Evolutionary conservation across 2,329 filamentous ascomycete species (phyloP).

Genomic region (Tolypocladium pustulatum): DNA sequence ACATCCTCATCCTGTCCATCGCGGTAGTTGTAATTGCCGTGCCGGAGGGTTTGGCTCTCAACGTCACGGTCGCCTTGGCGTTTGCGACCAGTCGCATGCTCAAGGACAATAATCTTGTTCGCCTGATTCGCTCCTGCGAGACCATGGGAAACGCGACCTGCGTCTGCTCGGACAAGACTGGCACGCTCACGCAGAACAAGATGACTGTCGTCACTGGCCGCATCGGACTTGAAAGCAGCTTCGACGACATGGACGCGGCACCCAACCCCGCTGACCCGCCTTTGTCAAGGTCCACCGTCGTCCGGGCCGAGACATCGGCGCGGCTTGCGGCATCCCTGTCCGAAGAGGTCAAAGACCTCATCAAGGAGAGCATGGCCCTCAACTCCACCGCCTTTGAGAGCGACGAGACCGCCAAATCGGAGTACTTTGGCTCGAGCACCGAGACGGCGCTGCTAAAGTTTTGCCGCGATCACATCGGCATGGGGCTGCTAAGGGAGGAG

Average conservation of each 20-base stretch:
- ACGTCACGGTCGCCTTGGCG: constrained; percentile 50
- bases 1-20: constrained; percentile 47
- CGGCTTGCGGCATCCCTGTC: constrained; percentile 20
- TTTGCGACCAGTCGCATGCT: constrained; percentile 55
- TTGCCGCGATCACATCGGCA: constrained; percentile 36
- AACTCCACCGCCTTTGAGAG: constrained; percentile 46
- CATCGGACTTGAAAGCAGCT: constrained; percentile 29
- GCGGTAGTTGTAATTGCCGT: constrained; percentile 51
- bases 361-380: constrained; percentile 30
- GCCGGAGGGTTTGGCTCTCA: constrained; percentile 49
- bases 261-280: constrained; percentile 9
- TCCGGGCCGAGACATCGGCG: constrained; percentile 16
- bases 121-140: constrained; percentile 47
- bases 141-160: constrained; percentile 56
- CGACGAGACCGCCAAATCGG: constrained; percentile 20
- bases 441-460: constrained; percentile 43
- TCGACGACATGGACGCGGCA: constrained; percentile 22
- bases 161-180: constrained; percentile 57
- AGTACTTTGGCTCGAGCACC: constrained; percentile 44
- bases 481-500: constrained; percentile 33
- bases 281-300: constrained; percentile 10
- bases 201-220: constrained; percentile 51
- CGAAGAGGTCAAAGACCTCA: constrained; percentile 21
- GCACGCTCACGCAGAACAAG: constrained; percentile 53
- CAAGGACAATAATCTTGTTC: constrained; percentile 52